These are phyloP conservation scores for Manihot esculenta DNA, from an alignment of 441 rosid species.

Conservation along the genomic window DNA sequence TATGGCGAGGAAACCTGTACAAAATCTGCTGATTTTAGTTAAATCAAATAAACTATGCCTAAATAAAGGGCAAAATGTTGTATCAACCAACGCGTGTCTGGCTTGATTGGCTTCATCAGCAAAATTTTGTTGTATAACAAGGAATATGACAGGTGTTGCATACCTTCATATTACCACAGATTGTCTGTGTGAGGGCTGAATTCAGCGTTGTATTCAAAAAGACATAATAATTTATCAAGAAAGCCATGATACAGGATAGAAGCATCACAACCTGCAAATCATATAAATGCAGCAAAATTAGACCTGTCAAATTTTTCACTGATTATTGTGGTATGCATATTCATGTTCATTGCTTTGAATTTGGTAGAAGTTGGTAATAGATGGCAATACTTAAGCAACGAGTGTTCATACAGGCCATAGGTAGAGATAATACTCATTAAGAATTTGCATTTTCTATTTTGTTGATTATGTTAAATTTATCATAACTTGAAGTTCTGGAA, in stretches of 20 bases:
- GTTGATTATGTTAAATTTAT: background rate
- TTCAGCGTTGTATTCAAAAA: conserved; percentile 89
- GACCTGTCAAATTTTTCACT: background rate
- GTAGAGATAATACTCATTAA: background rate
- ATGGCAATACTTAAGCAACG: background rate
- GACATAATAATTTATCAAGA: conserved; percentile 85
- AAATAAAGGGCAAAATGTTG: too few species aligned
- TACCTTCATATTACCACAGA: conserved; percentile 87
- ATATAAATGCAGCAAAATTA: background rate
- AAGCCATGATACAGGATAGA: conserved; percentile 43
- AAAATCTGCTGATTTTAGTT: background rate
- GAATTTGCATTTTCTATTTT: background rate
- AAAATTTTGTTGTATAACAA: background rate
- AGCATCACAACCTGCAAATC: background rate
- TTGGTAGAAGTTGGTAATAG: conserved; percentile 27
- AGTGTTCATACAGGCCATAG: background rate
- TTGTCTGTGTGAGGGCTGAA: conserved; percentile 83
- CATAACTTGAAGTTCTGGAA: background rate
- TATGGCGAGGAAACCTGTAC: background rate
- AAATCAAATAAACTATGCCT: background rate
- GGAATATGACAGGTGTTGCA: background rate
- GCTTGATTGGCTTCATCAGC: background rate
- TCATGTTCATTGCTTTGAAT: conserved; percentile 30
- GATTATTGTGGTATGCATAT: background rate
- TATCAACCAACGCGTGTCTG: background rate